Evolutionary conservation across 2,329 filamentous ascomycete species (phyloP).

Genomic region (Colletotrichum gigasporum): DNA sequence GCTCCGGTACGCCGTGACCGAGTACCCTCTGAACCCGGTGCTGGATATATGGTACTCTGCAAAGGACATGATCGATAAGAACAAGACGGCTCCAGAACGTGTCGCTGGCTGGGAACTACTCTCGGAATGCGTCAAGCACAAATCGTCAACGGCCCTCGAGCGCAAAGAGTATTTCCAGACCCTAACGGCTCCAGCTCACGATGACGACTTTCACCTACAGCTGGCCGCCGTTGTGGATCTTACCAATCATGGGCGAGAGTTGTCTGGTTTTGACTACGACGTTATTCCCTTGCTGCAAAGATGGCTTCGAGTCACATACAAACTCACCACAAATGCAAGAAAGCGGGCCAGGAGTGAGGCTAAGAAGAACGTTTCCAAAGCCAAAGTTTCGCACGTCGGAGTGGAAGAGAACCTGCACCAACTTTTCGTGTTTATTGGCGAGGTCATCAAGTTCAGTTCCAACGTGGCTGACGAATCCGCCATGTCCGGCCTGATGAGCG

Average conservation of each 20-base stretch:
- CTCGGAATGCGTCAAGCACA: slow-evolving; percentile 71
- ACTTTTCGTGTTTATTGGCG: slow-evolving; percentile 72
- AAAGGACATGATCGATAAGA: slow-evolving; percentile 70
- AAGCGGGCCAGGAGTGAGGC: slow-evolving; percentile 54
- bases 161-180: slow-evolving; percentile 73
- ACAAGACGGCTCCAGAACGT: slow-evolving; percentile 63
- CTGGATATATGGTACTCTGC: slow-evolving; percentile 73
- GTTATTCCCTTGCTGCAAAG: slow-evolving; percentile 68
- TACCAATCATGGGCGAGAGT: slow-evolving; percentile 67
- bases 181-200: slow-evolving; percentile 62
- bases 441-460: slow-evolving; percentile 81
- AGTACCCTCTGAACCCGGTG: slow-evolving; percentile 67
- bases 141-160: slow-evolving; percentile 71
- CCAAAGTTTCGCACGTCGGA: slow-evolving; percentile 49
- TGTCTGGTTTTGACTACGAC: slow-evolving; percentile 75
- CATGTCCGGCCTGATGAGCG: slow-evolving; percentile 68
- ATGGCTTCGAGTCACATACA: slow-evolving; percentile 68
- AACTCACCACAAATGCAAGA: slow-evolving; percentile 60
- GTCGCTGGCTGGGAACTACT: slow-evolving; percentile 73
- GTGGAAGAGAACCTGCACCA: slow-evolving; percentile 71
- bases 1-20: slow-evolving; percentile 64
- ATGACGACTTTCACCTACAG: slow-evolving; percentile 73
- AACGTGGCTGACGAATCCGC: slow-evolving; percentile 72
- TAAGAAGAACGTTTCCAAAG: slow-evolving; percentile 49
- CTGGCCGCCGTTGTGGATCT: slow-evolving; percentile 71